phyloP scores from a whole-genome alignment of 2,329 filamentous ascomycete genomes.

The Graphilbum ipis-grandicollis region DNA sequence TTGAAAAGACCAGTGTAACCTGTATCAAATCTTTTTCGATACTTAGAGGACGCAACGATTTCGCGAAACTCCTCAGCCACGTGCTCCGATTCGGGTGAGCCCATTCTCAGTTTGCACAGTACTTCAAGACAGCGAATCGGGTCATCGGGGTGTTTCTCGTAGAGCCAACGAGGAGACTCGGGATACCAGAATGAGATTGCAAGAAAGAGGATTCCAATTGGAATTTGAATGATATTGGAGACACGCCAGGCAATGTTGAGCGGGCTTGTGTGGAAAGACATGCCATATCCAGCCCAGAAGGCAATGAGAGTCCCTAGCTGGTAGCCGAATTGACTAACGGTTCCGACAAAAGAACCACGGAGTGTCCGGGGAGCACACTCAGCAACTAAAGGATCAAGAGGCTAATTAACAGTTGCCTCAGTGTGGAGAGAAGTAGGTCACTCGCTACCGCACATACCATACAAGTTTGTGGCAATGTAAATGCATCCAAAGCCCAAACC shows the following conservation, averaged over 20 bases:
- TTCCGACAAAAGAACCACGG: slow-evolving; percentile 3
- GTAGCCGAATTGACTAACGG: slow-evolving; percentile 18
- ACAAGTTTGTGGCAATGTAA: slow-evolving; percentile 2
- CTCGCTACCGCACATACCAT: not conserved
- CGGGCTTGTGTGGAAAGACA: slow-evolving; percentile 1
- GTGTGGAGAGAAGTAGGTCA: not conserved
- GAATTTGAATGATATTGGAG: slow-evolving; percentile 3
- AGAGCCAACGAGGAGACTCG: slow-evolving; percentile 3
- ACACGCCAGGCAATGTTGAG: slow-evolving; percentile 3
- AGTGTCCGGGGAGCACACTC: slow-evolving; percentile 2
- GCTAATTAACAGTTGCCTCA: no score
- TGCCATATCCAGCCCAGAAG: slow-evolving; percentile 23
- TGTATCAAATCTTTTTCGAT: not conserved
- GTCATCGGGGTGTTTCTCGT: slow-evolving; percentile 1
- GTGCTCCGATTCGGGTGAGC: slow-evolving; percentile 1
- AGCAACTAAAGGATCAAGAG: not conserved
- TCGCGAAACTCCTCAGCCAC: slow-evolving; percentile 1
- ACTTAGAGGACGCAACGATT: not conserved
- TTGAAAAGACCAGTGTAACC: slow-evolving; percentile 1
- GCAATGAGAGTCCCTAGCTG: slow-evolving; percentile 24
- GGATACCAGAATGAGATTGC: slow-evolving; percentile 3
- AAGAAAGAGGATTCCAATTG: slow-evolving; percentile 1
- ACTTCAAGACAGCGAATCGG: not conserved
- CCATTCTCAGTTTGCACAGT: slow-evolving; percentile 3
- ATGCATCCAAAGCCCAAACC: slow-evolving; percentile 3